These are phyloP conservation scores for Rhodomyrtus psidioides DNA, from an alignment of 441 rosid species.

Conservation along the genomic window DNA sequence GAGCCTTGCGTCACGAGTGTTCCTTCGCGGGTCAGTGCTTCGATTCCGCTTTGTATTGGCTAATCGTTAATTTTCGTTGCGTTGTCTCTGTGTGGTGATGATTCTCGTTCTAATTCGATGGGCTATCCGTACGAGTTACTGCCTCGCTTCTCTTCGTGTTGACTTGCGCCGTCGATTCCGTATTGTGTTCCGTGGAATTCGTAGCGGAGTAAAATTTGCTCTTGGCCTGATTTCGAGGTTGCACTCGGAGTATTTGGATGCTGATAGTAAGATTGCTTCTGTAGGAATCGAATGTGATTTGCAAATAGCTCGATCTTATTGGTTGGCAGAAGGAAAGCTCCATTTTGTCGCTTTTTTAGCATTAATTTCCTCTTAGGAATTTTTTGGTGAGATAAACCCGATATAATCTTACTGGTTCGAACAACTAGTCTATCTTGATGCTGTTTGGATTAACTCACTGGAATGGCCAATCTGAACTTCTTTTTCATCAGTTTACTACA, in stretches of 20 bases:
- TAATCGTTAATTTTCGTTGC: conserved; percentile 12
- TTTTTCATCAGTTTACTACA: conserved; percentile 43
- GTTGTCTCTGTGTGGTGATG: neutral
- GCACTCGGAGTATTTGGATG: neutral
- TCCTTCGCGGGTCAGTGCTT: conserved; percentile 30
- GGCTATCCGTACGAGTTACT: neutral
- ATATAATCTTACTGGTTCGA: neutral
- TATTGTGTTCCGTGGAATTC: neutral
- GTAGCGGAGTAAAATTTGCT: neutral
- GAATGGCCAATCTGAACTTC: conserved; percentile 5
- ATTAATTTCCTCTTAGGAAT: neutral
- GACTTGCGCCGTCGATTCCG: neutral
- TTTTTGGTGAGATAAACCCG: neutral
- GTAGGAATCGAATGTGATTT: neutral
- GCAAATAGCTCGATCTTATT: neutral
- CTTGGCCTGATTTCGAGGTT: neutral
- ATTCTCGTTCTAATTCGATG: neutral
- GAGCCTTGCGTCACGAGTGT: conserved; percentile 29
- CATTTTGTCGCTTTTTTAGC: neutral
- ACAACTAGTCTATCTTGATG: neutral
- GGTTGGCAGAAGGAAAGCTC: neutral
- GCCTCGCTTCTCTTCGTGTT: neutral
- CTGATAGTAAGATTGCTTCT: neutral
- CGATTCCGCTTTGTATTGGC: conserved; percentile 10
- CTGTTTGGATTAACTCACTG: neutral